A percentile compares a stretch with the other conserved stretches of the same genome.
Conservation (phyloP, 2,329 filamentous ascomycete species). For the Aschersonia sp. region DNA sequence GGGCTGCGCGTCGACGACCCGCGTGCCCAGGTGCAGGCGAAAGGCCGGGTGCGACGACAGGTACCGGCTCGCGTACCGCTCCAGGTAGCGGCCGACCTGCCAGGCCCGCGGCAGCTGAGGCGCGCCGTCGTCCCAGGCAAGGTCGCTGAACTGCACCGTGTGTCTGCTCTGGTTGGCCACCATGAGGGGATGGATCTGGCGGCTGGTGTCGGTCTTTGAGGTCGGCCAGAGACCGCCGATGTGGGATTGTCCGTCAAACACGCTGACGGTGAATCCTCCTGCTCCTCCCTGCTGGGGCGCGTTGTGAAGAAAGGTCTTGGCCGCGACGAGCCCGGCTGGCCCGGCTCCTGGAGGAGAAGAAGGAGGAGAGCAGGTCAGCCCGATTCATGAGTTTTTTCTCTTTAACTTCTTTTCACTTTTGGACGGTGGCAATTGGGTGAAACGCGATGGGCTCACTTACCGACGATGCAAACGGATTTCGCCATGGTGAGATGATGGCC, state of each 20-base stretch:
- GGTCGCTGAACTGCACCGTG: constrained; percentile 57
- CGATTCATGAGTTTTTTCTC: too few species aligned
- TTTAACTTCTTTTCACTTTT: too few species aligned
- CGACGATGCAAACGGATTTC: constrained; percentile 26
- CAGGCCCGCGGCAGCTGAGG: constrained; percentile 62
- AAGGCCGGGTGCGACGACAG: constrained; percentile 23
- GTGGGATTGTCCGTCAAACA: constrained; percentile 51
- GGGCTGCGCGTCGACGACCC: constrained; percentile 24
- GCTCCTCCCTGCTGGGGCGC: constrained; percentile 17
- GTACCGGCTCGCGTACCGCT: constrained; percentile 47
- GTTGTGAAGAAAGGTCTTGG: constrained; percentile 57
- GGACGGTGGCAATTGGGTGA: too few species aligned
- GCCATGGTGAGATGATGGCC: constrained; percentile 12
- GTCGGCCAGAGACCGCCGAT: constrained; percentile 70
- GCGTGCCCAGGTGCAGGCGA: constrained; percentile 33
- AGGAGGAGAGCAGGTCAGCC: not conserved
- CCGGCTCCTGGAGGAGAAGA: constrained; percentile 39
- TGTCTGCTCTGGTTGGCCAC: constrained; percentile 63
- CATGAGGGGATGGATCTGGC: constrained; percentile 51
- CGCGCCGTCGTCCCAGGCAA: constrained; percentile 48
- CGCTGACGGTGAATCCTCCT: constrained; percentile 47
- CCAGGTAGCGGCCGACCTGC: constrained; percentile 61
- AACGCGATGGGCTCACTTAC: constrained; percentile 10
- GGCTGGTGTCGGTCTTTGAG: constrained; percentile 28
- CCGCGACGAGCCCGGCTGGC: constrained; percentile 52